Percentiles rank a stretch among this genome's conserved stretches.
Conservation (phyloP, 208 protist genomes). For the Wallacemonas sp. region DNA sequence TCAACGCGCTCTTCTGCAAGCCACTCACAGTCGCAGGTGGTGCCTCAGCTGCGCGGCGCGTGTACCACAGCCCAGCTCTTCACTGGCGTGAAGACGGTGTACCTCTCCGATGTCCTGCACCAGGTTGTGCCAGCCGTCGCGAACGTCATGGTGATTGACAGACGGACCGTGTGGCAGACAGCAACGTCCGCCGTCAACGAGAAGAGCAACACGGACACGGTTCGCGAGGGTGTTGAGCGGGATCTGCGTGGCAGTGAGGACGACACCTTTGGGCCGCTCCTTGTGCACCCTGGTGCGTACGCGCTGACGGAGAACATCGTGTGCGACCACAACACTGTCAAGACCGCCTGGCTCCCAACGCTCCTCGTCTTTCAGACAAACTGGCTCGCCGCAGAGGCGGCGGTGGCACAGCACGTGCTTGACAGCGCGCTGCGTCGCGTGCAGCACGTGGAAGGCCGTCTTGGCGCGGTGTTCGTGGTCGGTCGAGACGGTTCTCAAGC, state of each 20-base stretch:
- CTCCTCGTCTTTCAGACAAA: conserved; percentile 40
- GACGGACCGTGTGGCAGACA: background rate
- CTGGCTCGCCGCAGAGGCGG: conserved; percentile 15
- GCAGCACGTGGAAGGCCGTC: background rate
- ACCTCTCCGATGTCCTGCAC: conserved; percentile 10
- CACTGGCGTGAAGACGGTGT: background rate
- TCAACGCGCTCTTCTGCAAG: background rate
- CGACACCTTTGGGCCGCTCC: conserved; percentile 19
- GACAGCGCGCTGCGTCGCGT: conserved; percentile 21
- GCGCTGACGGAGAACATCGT: conserved; percentile 11
- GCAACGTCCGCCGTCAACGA: background rate
- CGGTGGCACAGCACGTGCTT: conserved; percentile 18
- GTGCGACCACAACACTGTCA: conserved; percentile 15
- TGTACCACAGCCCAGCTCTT: background rate
- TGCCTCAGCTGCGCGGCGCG: background rate
- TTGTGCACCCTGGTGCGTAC: conserved; percentile 36
- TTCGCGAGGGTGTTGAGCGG: background rate
- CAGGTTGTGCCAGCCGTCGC: background rate
- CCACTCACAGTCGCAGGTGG: background rate
- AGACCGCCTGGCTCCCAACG: conserved; percentile 24
- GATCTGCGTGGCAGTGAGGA: conserved; percentile 3
- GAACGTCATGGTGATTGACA: conserved; percentile 7
- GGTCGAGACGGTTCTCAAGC: background rate
- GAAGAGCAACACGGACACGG: background rate
- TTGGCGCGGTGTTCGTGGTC: conserved; percentile 1